Evolutionary conservation across 2,329 filamentous ascomycete species (phyloP).

Genomic region (Hypoxylon rubiginosum): DNA sequence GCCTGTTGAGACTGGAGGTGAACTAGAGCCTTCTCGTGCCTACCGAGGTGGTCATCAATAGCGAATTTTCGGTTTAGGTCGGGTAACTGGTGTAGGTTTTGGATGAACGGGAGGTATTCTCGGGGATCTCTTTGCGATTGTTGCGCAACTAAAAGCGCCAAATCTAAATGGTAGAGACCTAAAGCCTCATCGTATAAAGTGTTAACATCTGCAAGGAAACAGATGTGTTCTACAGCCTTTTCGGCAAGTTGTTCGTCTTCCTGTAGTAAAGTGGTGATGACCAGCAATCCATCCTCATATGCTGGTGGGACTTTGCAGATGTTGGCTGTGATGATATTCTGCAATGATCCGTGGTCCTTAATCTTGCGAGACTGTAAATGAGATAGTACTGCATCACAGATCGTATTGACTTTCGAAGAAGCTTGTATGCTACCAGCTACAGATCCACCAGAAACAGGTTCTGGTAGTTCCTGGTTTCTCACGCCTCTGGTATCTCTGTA

Average conservation of each 20-base stretch:
- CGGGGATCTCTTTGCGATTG: slow-evolving; percentile 95
- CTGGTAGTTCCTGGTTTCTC: slow-evolving; percentile 43
- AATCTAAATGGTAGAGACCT: slow-evolving; percentile 90
- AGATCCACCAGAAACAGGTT: slow-evolving; percentile 28
- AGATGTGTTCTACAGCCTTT: slow-evolving; percentile 94
- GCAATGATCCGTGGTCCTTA: slow-evolving; percentile 70
- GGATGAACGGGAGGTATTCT: slow-evolving; percentile 95
- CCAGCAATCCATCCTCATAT: slow-evolving; percentile 82
- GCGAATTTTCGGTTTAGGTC: slow-evolving; percentile 80
- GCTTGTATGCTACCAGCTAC: slow-evolving; percentile 6
- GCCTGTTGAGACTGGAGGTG: slow-evolving; percentile 80
- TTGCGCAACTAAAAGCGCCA: slow-evolving; percentile 91
- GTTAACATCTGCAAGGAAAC: slow-evolving; percentile 95
- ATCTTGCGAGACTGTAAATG: slow-evolving; percentile 72
- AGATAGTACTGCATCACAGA: slow-evolving; percentile 87
- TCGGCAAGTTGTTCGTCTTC: slow-evolving; percentile 81
- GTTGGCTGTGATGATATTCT: slow-evolving; percentile 94
- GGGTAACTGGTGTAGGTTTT: slow-evolving; percentile 82
- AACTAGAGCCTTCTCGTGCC: slow-evolving; percentile 80
- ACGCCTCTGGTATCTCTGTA: slow-evolving; percentile 85
- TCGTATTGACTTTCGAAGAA: slow-evolving; percentile 81
- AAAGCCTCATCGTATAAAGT: slow-evolving; percentile 90
- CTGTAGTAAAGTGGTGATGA: slow-evolving; percentile 81
- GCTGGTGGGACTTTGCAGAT: slow-evolving; percentile 95
- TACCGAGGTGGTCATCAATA: slow-evolving; percentile 89